Percentiles rank a stretch among this genome's conserved stretches.
phyloP scores from a whole-genome alignment of 2,329 filamentous ascomycete species.

The Tolypocladium inflatum region DNA sequence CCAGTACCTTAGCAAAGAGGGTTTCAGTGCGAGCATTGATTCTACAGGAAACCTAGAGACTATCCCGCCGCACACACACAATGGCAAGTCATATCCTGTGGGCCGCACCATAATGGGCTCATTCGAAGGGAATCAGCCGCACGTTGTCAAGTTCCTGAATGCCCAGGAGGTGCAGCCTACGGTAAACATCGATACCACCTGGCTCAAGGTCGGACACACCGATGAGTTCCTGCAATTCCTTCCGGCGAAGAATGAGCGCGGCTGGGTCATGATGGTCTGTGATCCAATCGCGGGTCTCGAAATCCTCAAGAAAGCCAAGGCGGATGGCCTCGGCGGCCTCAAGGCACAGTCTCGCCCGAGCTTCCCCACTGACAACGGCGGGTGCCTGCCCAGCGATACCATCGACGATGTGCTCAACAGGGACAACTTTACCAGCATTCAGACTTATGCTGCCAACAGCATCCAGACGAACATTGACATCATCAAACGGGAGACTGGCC shows the following conservation, averaged over 20 bases:
- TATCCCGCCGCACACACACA: slow-evolving; percentile 20
- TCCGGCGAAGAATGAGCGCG: slow-evolving; percentile 12
- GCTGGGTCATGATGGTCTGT: slow-evolving; percentile 14
- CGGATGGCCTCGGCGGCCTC: slow-evolving; percentile 12
- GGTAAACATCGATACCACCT: slow-evolving; percentile 18
- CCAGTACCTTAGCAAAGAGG: slow-evolving; percentile 11
- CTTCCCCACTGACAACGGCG: neutral
- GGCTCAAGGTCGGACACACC: slow-evolving; percentile 15
- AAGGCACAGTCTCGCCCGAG: neutral
- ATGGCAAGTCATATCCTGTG: slow-evolving; percentile 10
- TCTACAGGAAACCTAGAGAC: slow-evolving; percentile 25
- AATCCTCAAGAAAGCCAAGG: slow-evolving; percentile 11
- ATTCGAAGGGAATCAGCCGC: neutral
- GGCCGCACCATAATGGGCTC: slow-evolving; percentile 13
- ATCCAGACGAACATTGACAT: slow-evolving; percentile 11
- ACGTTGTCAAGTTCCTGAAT: slow-evolving; percentile 16
- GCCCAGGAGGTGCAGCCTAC: slow-evolving; percentile 24
- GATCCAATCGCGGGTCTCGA: slow-evolving; percentile 14
- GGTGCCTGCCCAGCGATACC: neutral
- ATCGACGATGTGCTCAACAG: slow-evolving; percentile 1
- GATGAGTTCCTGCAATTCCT: slow-evolving; percentile 20
- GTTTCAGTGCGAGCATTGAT: slow-evolving; percentile 9
- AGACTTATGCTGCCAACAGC: slow-evolving; percentile 2
- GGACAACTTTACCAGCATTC: neutral
- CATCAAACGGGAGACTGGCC: slow-evolving; percentile 12